Conservation (phyloP, 495 filamentous ascomycete species). For the Monascus purpureus region DNA sequence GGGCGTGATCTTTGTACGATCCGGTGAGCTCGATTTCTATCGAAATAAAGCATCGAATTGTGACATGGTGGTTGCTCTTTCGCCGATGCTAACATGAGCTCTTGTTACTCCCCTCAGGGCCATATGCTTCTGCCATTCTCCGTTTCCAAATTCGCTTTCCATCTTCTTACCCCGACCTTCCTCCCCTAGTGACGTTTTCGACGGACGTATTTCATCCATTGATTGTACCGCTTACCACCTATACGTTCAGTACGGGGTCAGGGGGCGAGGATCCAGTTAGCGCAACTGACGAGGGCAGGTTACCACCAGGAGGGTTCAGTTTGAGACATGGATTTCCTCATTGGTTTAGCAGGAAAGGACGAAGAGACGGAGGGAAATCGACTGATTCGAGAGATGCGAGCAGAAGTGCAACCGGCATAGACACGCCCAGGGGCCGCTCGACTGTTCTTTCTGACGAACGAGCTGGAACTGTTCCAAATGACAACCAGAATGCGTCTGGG, state of each 20-base stretch:
- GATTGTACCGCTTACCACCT: constrained; percentile 76
- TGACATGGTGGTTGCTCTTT: background rate
- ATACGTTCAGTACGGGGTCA: constrained; percentile 70
- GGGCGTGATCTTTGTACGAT: constrained; percentile 80
- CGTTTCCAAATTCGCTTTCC: constrained; percentile 87
- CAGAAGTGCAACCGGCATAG: constrained; percentile 12
- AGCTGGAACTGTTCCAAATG: no score
- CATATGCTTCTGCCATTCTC: constrained; percentile 75
- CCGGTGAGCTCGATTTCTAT: constrained; percentile 59
- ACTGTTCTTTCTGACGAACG: no score
- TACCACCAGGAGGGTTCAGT: constrained; percentile 79
- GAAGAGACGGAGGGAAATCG: constrained; percentile 16
- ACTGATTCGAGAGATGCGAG: constrained; percentile 25
- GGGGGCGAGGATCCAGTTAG: constrained; percentile 57
- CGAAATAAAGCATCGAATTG: background rate
- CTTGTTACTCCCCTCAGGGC: constrained; percentile 30
- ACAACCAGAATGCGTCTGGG: no score
- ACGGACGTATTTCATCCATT: constrained; percentile 93
- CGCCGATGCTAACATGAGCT: background rate
- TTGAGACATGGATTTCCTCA: constrained; percentile 77
- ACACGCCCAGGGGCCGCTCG: no score
- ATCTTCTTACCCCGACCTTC: constrained; percentile 57
- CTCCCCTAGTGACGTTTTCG: constrained; percentile 73
- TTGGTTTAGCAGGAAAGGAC: constrained; percentile 54
- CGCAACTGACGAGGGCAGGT: constrained; percentile 62